Evolutionary conservation across 352 stramenopile genomes (phyloP).

Genomic region (Globisporangium viniferum): DNA sequence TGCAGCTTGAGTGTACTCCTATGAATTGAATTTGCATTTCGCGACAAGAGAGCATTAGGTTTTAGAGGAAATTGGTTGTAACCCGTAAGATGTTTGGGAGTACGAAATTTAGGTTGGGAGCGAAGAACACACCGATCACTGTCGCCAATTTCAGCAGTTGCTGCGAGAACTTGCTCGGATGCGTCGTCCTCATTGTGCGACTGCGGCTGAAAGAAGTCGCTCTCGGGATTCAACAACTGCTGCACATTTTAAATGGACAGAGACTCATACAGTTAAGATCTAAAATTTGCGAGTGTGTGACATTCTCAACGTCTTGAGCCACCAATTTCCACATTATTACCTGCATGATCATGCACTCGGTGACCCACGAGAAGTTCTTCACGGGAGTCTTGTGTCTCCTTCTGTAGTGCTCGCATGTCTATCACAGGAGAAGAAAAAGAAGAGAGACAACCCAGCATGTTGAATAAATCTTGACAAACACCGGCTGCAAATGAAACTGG

Average conservation of each 20-base stretch:
- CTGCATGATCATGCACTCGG: conserved; percentile 79
- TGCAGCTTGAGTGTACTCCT: conserved; percentile 57
- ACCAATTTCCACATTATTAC: conserved; percentile 21
- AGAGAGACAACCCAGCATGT: background rate
- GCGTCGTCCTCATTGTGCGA: conserved; percentile 13
- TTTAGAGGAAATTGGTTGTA: background rate
- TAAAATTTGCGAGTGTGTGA: background rate
- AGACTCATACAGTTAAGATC: background rate
- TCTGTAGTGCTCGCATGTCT: conserved; percentile 59
- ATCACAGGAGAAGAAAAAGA: background rate
- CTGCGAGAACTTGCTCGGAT: conserved; percentile 34
- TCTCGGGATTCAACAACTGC: conserved; percentile 39
- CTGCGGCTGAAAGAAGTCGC: conserved; percentile 46
- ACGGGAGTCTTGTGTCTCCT: conserved; percentile 33
- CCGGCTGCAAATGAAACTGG: background rate
- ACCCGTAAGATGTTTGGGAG: background rate
- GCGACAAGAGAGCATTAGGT: background rate
- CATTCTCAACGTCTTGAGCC: background rate
- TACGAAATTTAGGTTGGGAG: background rate
- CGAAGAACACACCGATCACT: conserved; percentile 41
- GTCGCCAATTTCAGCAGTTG: conserved; percentile 54
- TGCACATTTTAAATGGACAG: conserved; percentile 19
- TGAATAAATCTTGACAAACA: background rate
- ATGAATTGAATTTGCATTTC: background rate
- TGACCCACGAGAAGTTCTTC: conserved; percentile 78